Conservation (phyloP, 2,329 filamentous ascomycete genomes). For the Fusarium sp. region DNA sequence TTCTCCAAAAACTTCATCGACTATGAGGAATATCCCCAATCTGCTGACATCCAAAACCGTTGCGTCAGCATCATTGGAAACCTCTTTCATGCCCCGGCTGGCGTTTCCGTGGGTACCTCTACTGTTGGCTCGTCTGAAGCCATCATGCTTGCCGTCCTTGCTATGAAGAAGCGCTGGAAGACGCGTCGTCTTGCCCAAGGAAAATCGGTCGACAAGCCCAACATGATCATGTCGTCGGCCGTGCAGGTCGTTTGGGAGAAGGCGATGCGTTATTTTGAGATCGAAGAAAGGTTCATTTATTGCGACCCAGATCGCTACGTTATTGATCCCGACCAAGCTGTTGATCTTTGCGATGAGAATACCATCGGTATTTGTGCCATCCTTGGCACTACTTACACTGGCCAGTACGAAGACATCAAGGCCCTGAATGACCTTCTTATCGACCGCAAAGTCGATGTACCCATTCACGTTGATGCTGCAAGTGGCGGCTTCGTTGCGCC, state of each 20-base stretch:
- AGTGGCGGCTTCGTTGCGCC: constrained; percentile 93
- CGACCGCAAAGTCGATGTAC: constrained; percentile 79
- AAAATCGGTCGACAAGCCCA: constrained; percentile 82
- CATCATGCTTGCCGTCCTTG: constrained; percentile 83
- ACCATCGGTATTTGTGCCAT: constrained; percentile 93
- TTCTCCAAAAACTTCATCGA: constrained; percentile 97
- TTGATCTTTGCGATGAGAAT: constrained; percentile 72
- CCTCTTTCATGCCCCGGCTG: constrained; percentile 83
- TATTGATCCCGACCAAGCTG: constrained; percentile 71
- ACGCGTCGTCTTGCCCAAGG: constrained; percentile 85
- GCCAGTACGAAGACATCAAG: constrained; percentile 95
- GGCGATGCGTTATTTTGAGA: constrained; percentile 86
- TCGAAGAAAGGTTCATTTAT: constrained; percentile 85
- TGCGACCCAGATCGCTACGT: constrained; percentile 71
- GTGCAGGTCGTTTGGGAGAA: constrained; percentile 99
- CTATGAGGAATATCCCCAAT: constrained; percentile 85
- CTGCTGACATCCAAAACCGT: constrained; percentile 88
- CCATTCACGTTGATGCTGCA: constrained; percentile 94
- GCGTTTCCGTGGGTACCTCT: constrained; percentile 83
- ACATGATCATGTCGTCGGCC: constrained; percentile 94
- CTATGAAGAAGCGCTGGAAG: constrained; percentile 96
- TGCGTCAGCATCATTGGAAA: constrained; percentile 91
- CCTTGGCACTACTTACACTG: constrained; percentile 92
- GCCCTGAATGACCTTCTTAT: constrained; percentile 88
- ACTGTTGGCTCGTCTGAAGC: constrained; percentile 90